A percentile compares a stretch with the other conserved stretches of the same genome.
Evolutionary conservation across 2,329 filamentous ascomycete genomes (phyloP).

Genomic region (Colletotrichum brevisporum): DNA sequence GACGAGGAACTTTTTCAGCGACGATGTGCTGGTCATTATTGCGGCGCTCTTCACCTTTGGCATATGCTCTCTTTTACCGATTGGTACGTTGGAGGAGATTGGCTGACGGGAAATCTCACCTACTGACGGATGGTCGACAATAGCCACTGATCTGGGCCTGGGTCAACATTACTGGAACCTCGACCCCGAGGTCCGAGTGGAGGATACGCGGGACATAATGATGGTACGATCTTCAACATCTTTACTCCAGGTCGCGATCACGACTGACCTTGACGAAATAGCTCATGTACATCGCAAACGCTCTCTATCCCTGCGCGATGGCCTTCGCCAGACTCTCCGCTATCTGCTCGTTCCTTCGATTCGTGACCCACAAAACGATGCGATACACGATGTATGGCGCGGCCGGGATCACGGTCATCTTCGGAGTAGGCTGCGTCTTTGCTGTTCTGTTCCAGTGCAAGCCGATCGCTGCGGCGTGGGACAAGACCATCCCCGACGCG

Average conservation of each 20-base stretch:
- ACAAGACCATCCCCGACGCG: constrained; percentile 38
- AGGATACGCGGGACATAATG: constrained; percentile 13
- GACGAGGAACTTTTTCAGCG: constrained; percentile 33
- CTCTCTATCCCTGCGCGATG: constrained; percentile 27
- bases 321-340: constrained; percentile 30
- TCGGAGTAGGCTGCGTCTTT: constrained; percentile 18
- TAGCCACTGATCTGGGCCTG: constrained; percentile 32
- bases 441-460: constrained; percentile 34
- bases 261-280: neutral
- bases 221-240: neutral
- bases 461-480: constrained; percentile 45
- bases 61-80: constrained; percentile 30
- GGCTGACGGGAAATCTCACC: too few species aligned
- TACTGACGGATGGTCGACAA: neutral
- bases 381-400: constrained; percentile 12
- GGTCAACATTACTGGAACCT: constrained; percentile 34
- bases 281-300: constrained; percentile 33
- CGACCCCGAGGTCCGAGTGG: constrained; percentile 1
- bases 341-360: constrained; percentile 20
- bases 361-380: constrained; percentile 1
- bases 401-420: constrained; percentile 2
- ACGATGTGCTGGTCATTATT: constrained; percentile 38
- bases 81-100: constrained; percentile 10
- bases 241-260: neutral
- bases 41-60: constrained; percentile 35